Percentiles rank a stretch among this genome's conserved stretches.
phyloP scores from a whole-genome alignment of 2,329 filamentous ascomycete genomes.

The Cylindrodendrum hubeiense region DNA sequence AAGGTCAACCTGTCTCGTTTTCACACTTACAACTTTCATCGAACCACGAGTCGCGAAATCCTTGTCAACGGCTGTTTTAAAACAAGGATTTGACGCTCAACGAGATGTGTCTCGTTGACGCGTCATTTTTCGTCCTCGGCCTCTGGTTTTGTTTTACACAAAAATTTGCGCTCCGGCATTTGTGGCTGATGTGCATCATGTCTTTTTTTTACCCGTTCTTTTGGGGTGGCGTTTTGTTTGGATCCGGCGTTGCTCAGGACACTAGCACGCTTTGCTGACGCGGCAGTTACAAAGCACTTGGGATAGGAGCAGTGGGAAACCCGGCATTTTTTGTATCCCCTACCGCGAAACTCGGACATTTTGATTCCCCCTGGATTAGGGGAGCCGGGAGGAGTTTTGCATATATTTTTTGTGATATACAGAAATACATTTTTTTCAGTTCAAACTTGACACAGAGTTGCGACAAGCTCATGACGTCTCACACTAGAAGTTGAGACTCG shows the following conservation, averaged over 20 bases:
- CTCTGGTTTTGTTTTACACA: neutral
- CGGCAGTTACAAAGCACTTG: conserved; percentile 14
- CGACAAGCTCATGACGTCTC: neutral
- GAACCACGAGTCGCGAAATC: neutral
- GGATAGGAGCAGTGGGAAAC: conserved; percentile 17
- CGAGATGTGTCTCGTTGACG: neutral
- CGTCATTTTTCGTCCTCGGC: neutral
- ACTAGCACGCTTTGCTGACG: conserved; percentile 16
- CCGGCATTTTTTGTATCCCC: conserved; percentile 7
- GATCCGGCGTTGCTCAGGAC: conserved; percentile 38
- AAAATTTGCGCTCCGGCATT: neutral
- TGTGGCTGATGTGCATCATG: conserved; percentile 5
- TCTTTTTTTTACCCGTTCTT: conserved; percentile 3
- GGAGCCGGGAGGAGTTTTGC: conserved; percentile 25
- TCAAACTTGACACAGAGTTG: conserved; percentile 6
- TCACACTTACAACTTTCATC: neutral
- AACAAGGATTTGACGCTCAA: neutral
- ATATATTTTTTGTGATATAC: conserved; percentile 24
- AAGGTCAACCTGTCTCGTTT: neutral
- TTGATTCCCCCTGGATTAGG: conserved; percentile 5
- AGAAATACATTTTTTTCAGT: conserved; percentile 20
- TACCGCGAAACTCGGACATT: conserved; percentile 8
- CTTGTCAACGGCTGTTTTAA: neutral
- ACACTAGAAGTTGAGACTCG: neutral
- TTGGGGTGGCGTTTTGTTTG: conserved; percentile 25